Percentiles rank a stretch among this genome's conserved stretches.
phyloP scores from a whole-genome alignment of 2,329 filamentous ascomycete species.

The Aciculosporium take region DNA sequence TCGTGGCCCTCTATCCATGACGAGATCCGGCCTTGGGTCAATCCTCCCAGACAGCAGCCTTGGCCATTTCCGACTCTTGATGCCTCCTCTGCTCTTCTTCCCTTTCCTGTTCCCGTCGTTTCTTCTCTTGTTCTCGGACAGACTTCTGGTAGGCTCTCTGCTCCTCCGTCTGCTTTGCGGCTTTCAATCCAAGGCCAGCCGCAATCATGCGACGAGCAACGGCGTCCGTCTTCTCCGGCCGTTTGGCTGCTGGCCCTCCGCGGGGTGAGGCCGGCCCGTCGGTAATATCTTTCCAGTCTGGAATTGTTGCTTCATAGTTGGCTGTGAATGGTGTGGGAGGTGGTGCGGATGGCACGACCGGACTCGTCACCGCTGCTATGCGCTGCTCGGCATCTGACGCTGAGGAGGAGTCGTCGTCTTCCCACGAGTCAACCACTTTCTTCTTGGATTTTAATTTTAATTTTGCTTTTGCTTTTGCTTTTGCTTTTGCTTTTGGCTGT shows the following conservation, averaged over 20 bases:
- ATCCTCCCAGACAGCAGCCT: constrained; percentile 76
- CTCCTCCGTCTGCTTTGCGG: constrained; percentile 73
- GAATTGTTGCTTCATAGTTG: constrained; percentile 1
- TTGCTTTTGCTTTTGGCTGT: constrained; percentile 2
- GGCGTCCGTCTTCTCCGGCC: constrained; percentile 87
- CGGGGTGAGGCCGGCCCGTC: neutral
- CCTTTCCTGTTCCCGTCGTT: constrained; percentile 56
- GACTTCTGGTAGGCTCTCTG: constrained; percentile 75
- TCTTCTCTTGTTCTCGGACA: constrained; percentile 72
- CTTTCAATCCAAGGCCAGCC: constrained; percentile 67
- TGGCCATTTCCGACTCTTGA: constrained; percentile 59
- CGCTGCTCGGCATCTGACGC: constrained; percentile 17
- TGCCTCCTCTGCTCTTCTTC: constrained; percentile 46
- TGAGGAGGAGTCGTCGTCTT: constrained; percentile 43
- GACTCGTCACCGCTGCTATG: constrained; percentile 28
- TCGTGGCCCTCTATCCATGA: neutral
- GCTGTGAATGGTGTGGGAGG: constrained; percentile 55
- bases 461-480: constrained; percentile 1
- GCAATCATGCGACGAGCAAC: constrained; percentile 85
- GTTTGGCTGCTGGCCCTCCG: constrained; percentile 14
- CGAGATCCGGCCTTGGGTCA: constrained; percentile 18
- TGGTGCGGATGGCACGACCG: constrained; percentile 32
- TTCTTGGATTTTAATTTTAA: constrained; percentile 13
- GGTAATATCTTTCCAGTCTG: constrained; percentile 2
- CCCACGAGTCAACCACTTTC: constrained; percentile 31